These are phyloP conservation scores for Entophlyctis luteolus DNA, from an alignment of 192 early-diverging fungal genomes.

Conservation along the genomic window DNA sequence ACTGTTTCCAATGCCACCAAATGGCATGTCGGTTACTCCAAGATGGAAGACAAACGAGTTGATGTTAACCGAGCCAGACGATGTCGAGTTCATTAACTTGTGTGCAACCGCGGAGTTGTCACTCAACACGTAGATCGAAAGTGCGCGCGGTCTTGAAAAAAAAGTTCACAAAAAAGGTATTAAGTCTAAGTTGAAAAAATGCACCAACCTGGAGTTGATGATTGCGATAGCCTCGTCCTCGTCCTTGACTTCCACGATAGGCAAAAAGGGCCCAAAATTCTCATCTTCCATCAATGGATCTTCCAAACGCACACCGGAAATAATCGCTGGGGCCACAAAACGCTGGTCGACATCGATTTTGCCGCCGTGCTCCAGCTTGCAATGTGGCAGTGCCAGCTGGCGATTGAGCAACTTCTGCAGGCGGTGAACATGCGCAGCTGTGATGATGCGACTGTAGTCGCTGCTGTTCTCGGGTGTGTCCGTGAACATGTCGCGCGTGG, in stretches of 20 bases:
- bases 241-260: conserved; percentile 57
- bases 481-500: conserved; percentile 28
- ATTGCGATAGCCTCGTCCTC: conserved; percentile 37
- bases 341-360: conserved; percentile 49
- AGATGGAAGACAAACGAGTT: conserved; percentile 77
- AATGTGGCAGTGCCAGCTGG: conserved; percentile 30
- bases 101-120: conserved; percentile 44
- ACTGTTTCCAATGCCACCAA: conserved; percentile 80
- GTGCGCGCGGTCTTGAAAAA: conserved; percentile 63
- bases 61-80: conserved; percentile 68
- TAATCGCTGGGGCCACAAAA: conserved; percentile 80
- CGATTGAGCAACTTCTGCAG: conserved; percentile 52
- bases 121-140: conserved; percentile 76
- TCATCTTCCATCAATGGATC: conserved; percentile 73
- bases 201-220: conserved; percentile 37
- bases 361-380: conserved; percentile 56
- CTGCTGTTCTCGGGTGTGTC: conserved; percentile 38
- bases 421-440: conserved; percentile 65
- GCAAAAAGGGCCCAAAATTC: conserved; percentile 89
- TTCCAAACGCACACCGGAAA: conserved; percentile 62
- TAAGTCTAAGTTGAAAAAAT: too few species aligned
- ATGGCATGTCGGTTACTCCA: conserved; percentile 63
- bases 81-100: conserved; percentile 63
- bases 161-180: too few species aligned
- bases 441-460: conserved; percentile 72